Evolutionary conservation across 2,329 filamentous ascomycete genomes (phyloP).

Genomic region (Pseudocercospora macadamiae): DNA sequence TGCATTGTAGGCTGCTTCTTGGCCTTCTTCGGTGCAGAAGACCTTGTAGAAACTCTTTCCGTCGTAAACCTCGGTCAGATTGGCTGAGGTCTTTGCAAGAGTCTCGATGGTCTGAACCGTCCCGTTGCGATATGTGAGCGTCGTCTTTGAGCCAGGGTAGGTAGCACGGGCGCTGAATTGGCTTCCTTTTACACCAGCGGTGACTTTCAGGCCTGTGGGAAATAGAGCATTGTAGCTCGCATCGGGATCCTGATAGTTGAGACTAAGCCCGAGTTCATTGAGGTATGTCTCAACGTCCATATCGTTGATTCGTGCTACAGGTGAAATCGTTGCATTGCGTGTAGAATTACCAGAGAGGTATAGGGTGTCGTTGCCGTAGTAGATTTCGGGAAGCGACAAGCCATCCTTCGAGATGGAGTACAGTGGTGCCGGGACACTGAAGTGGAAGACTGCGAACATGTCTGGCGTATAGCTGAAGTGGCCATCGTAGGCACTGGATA

Average conservation of each 20-base stretch:
- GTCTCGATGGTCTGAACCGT: slow-evolving; percentile 38
- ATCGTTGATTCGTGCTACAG: slow-evolving; percentile 44
- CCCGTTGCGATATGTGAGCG: slow-evolving; percentile 40
- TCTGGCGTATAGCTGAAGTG: slow-evolving; percentile 44
- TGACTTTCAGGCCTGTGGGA: slow-evolving; percentile 31
- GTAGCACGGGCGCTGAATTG: neutral
- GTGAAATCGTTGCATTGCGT: slow-evolving; percentile 29
- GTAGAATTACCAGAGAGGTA: slow-evolving; percentile 6
- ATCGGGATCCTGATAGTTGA: slow-evolving; percentile 44
- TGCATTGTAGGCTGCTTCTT: neutral
- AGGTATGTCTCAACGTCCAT: slow-evolving; percentile 40
- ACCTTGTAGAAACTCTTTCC: slow-evolving; percentile 15
- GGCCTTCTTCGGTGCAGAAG: slow-evolving; percentile 7
- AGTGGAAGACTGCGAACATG: slow-evolving; percentile 43
- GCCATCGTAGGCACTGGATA: slow-evolving; percentile 45
- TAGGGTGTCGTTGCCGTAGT: slow-evolving; percentile 34
- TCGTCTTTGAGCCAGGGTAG: slow-evolving; percentile 5
- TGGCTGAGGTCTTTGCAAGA: slow-evolving; percentile 28
- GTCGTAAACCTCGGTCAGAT: neutral
- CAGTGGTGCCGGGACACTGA: slow-evolving; percentile 27
- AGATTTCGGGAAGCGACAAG: slow-evolving; percentile 41
- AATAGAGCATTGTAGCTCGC: slow-evolving; percentile 47
- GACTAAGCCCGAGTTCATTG: slow-evolving; percentile 35
- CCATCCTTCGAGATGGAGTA: slow-evolving; percentile 41
- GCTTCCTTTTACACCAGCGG: neutral